Evolutionary conservation across 2,329 filamentous ascomycete genomes (phyloP).

Genomic region (Triangularia setosa): DNA sequence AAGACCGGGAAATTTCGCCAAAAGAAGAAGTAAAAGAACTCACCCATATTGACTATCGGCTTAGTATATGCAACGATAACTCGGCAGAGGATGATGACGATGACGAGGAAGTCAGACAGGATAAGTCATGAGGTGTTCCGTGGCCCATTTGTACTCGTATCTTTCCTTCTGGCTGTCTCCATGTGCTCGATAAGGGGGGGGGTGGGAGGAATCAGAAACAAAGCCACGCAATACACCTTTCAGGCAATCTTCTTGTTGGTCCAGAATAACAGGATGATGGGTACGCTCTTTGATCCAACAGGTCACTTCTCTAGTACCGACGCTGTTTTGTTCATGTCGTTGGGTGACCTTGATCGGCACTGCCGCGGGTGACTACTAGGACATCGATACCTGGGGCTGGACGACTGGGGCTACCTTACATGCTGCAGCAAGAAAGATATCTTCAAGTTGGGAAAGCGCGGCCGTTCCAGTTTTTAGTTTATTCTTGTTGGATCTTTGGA

Average conservation of each 20-base stretch:
- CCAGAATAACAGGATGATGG: not conserved
- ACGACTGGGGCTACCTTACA: not conserved
- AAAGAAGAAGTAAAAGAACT: not conserved
- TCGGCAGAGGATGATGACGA: not conserved
- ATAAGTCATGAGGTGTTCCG: not conserved
- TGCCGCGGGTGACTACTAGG: not conserved
- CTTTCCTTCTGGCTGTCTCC: not conserved
- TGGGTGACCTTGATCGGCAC: not conserved
- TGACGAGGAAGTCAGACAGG: not conserved
- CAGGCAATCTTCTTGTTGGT: not conserved
- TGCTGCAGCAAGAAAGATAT: constrained; percentile 18
- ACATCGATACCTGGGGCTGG: not conserved
- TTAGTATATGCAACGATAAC: not conserved
- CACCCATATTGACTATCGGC: not conserved
- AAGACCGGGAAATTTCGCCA: not conserved
- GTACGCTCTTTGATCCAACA: constrained; percentile 4
- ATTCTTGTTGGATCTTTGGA: constrained; percentile 1
- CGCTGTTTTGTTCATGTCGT: not conserved
- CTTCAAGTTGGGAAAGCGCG: constrained; percentile 15
- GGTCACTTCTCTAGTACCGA: not conserved
- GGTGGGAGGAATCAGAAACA: not conserved
- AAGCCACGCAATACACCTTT: not conserved
- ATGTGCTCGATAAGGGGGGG: not conserved
- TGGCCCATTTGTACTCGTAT: not conserved
- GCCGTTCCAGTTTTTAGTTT: not conserved